phyloP scores from a whole-genome alignment of 2,329 filamentous ascomycete genomes.

The Thelonectria rubi region DNA sequence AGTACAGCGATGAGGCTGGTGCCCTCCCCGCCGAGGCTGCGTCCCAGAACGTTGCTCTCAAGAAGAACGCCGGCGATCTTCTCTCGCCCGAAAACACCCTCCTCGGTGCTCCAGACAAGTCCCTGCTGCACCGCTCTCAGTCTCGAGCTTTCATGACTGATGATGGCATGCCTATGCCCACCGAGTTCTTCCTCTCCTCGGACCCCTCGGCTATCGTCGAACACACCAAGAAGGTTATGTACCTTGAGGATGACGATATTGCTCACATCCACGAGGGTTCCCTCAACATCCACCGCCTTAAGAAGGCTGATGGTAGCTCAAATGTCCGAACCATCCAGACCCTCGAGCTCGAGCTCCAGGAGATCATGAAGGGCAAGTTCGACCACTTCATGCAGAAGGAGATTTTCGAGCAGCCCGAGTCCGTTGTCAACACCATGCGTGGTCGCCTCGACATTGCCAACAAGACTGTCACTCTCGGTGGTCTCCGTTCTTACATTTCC shows the following conservation, averaged over 20 bases:
- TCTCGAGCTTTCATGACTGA: constrained; percentile 99
- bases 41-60: constrained; percentile 94
- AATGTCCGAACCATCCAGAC: constrained; percentile 99
- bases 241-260: constrained; percentile 99
- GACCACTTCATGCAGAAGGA: constrained; percentile 99
- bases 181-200: constrained; percentile 99
- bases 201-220: constrained; percentile 98
- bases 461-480: constrained; percentile 95
- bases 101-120: constrained; percentile 94
- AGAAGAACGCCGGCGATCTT: constrained; percentile 80
- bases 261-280: constrained; percentile 99
- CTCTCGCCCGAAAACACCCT: constrained; percentile 69
- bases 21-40: constrained; percentile 91
- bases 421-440: constrained; percentile 99
- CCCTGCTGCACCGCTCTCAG: constrained; percentile 96
- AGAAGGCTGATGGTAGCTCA: constrained; percentile 95
- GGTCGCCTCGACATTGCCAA: constrained; percentile 93
- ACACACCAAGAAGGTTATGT: constrained; percentile 99
- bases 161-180: constrained; percentile 96
- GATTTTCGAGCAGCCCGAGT: constrained; percentile 99
- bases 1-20: constrained; percentile 87
- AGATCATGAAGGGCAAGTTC: constrained; percentile 99
- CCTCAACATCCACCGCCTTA: constrained; percentile 97
- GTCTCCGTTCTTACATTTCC: constrained; percentile 92
- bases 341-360: constrained; percentile 96